Evolutionary conservation across 805 yeast genomes (phyloP).

Genomic region (Lipomyces kockii): DNA sequence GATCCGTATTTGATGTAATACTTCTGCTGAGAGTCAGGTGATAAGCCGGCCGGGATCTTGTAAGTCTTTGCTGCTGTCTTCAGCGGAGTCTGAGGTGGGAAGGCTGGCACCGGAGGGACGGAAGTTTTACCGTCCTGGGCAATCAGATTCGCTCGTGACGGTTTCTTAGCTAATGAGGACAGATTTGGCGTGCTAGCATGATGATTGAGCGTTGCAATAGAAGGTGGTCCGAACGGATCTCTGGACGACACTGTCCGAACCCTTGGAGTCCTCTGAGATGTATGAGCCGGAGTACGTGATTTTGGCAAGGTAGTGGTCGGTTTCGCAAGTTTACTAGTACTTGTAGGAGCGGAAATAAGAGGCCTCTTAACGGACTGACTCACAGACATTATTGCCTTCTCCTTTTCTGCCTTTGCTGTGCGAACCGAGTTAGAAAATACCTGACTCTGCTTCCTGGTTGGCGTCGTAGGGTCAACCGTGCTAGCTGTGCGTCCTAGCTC

Average conservation of each 20-base stretch:
- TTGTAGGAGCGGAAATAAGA: constrained; percentile 18
- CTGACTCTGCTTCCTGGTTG: constrained; percentile 12
- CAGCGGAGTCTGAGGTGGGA: constrained; percentile 9
- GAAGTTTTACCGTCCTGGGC: no score
- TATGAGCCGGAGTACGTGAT: background rate
- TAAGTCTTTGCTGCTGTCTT: background rate
- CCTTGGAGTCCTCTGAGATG: background rate
- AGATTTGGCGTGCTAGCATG: constrained; percentile 34
- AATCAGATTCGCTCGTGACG: constrained; percentile 6
- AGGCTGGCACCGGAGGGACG: constrained; percentile 7
- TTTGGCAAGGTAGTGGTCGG: background rate
- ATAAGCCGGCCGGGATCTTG: constrained; percentile 17
- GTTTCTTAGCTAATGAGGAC: constrained; percentile 1
- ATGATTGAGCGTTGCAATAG: constrained; percentile 22
- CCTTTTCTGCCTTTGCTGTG: background rate
- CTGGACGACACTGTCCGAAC: constrained; percentile 6
- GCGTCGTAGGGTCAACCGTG: constrained; percentile 1
- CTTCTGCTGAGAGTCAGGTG: constrained; percentile 25
- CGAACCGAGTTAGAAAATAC: background rate
- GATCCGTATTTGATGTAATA: constrained; percentile 26
- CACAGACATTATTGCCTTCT: background rate
- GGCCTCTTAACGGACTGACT: constrained; percentile 8
- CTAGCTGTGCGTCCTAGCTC: constrained; percentile 8
- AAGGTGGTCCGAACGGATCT: constrained; percentile 21
- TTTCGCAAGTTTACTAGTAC: constrained; percentile 16